Evolutionary conservation across 148 eudicot genomes (phyloP), one percentile per base, ranked within the genome.

Genomic region (Salicornia ramosissima): DNA sequence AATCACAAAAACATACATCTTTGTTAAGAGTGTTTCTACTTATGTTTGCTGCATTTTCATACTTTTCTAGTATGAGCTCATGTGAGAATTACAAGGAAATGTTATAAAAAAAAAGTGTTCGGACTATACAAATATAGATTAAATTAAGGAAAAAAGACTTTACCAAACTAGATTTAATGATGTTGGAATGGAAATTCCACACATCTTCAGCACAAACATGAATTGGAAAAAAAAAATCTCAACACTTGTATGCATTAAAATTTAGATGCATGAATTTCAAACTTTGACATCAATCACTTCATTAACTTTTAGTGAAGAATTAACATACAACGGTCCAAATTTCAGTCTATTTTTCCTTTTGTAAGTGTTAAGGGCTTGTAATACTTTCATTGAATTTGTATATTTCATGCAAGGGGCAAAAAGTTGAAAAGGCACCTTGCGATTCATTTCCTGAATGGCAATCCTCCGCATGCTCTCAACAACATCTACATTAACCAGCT

Each of bases 401-500:
- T 0, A 28, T 56, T 3, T n/a, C 5, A 14, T 9, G 2, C 54
- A 26, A 45, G 10, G 30, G 7, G 18, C 16, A 59, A 61, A 49
- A 74, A 30, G 16, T 42, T 16, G 8, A 26, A 49, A 75, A 69
- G 52, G 36, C 68, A 93, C 98, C 98, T 93, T 93, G 75, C 96
- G 79, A 77, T 93, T 93, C 96, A 93, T 93, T 83, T 93, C 98
- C 71, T 88, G 96, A 8, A 93, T 79, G 31, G 98, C 98, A 65
- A 90, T 93, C 69, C 96, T 84, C 15, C 96, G 78, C 98, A 93
- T 93, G 70, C 90, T 93, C 81, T 93, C 98, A 26, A 93, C 98
- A 50, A 93, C 96, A 71, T 93, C 98, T 15, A 90, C 96, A 59
- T 93, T 93, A 10, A 93, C 98, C 14, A 93, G 90, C 80, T 93